phyloP scores from a whole-genome alignment of 306 rosid species.

The cucumber (Cucumis sativus) region Cucumber_9930_V3 NC_026659.2:27225001-27225500 shows the following conservation, averaged over 20 bases:
- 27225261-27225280: no score
- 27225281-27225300: background rate
- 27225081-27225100: constrained; percentile 68
- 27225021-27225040: background rate
- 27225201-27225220: background rate
- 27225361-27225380: constrained; percentile 70
- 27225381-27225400: constrained; percentile 55
- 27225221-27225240: no score
- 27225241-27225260: no score
- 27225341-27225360: constrained; percentile 39
- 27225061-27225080: background rate
- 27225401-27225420: constrained; percentile 53
- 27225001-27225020: constrained; percentile 35
- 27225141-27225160: constrained; percentile 53
- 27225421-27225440: constrained; percentile 49
- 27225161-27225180: constrained; percentile 74
- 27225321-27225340: background rate
- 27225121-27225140: constrained; percentile 54
- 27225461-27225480: constrained; percentile 38
- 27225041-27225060: background rate
- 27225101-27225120: constrained; percentile 64
- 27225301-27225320: background rate
- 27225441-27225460: constrained; percentile 60
- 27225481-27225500: constrained; percentile 50
- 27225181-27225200: constrained; percentile 54